Evolutionary conservation across 345 rosid species (phyloP).

Genomic region (Salix suchowensis): DNA sequence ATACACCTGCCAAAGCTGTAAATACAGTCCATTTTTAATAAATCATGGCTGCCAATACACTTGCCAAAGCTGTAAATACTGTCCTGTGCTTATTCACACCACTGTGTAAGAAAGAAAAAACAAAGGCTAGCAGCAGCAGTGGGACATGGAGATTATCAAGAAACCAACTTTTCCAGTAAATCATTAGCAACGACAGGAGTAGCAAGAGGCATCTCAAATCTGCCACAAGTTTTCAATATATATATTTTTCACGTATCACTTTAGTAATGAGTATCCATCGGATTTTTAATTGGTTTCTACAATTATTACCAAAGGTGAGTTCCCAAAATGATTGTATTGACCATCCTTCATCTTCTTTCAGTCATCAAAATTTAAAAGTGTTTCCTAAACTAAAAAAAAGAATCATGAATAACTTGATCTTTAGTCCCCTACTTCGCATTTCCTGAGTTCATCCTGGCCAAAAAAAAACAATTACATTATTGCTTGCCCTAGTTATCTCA

Average conservation of each 20-base stretch:
- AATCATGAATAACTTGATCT: constrained; percentile 45
- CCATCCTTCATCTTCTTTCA: constrained; percentile 28
- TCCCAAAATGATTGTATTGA: constrained; percentile 21
- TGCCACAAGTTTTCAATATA: constrained; percentile 20
- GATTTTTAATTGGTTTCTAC: constrained; percentile 22
- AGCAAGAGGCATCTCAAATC: constrained; percentile 22
- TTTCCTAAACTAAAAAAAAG: constrained; percentile 36
- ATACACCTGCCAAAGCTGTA: constrained; percentile 28
- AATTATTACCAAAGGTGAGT: constrained; percentile 23
- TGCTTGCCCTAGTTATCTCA: not conserved
- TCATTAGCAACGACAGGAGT: constrained; percentile 34
- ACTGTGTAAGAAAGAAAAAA: not conserved
- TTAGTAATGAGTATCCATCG: constrained; percentile 26
- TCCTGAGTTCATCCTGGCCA: constrained; percentile 47
- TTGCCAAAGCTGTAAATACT: constrained; percentile 25
- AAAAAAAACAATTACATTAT: constrained; percentile 6
- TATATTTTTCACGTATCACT: constrained; percentile 20
- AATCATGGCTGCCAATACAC: constrained; percentile 25
- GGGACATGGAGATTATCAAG: constrained; percentile 22
- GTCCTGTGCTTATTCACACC: constrained; percentile 17
- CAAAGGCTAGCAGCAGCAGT: not conserved
- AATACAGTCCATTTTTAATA: not conserved
- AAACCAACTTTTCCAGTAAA: constrained; percentile 34
- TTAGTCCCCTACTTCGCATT: constrained; percentile 32
- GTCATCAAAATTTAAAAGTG: constrained; percentile 35